A percentile compares a stretch with the other conserved stretches of the same genome.
phyloP scores from a whole-genome alignment of 345 rosid species.

The Microthlaspi erraticum region DNA sequence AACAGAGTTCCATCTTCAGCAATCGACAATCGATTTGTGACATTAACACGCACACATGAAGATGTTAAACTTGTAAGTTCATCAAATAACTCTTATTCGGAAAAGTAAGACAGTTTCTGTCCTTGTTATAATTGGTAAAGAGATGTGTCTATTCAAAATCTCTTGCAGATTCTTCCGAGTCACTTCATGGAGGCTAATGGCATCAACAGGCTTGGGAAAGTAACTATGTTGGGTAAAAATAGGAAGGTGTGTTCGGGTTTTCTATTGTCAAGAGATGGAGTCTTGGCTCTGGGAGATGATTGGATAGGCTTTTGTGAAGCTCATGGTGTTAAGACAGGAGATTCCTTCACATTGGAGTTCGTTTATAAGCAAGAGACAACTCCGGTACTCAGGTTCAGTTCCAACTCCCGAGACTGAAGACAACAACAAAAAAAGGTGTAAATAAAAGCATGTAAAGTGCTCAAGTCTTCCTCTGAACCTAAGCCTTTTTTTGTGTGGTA shows the following conservation, averaged over 20 bases:
- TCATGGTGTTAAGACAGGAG: too few species aligned
- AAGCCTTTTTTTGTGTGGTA: too few species aligned
- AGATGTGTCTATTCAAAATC: background rate
- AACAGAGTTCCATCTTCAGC: background rate
- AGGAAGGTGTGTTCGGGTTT: background rate
- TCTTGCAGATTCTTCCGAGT: conserved; percentile 10
- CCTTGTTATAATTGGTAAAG: background rate
- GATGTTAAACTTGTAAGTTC: background rate
- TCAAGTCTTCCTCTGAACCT: too few species aligned
- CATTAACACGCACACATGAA: background rate
- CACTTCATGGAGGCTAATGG: conserved; percentile 18
- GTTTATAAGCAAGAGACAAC: too few species aligned
- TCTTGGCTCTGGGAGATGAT: too few species aligned
- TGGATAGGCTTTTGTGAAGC: too few species aligned
- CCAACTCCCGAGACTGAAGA: too few species aligned
- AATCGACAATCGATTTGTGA: background rate
- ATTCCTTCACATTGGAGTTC: too few species aligned
- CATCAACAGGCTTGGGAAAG: conserved; percentile 3
- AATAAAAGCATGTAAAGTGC: too few species aligned
- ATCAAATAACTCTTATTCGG: background rate
- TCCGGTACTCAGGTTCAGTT: too few species aligned
- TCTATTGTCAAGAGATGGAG: too few species aligned
- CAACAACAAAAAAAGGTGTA: too few species aligned
- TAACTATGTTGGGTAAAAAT: background rate
- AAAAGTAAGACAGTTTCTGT: background rate